Evolutionary conservation across 2,329 filamentous ascomycete genomes (phyloP).

Genomic region (Alternaria solani): DNA sequence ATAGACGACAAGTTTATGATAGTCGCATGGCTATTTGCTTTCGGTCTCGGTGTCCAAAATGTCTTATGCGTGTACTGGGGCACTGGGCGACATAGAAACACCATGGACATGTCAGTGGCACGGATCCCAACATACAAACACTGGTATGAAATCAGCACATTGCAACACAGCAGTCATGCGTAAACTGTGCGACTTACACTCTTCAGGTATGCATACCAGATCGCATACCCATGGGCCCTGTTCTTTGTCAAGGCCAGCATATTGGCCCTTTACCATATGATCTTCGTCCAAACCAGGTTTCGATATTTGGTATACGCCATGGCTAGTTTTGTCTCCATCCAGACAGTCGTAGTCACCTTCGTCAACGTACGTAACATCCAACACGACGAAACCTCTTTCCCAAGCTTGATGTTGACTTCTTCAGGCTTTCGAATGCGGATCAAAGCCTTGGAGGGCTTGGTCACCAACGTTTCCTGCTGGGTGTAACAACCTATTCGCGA

Average conservation of each 20-base stretch:
- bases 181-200: too few species aligned
- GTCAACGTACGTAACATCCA: too few species aligned
- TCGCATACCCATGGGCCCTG: constrained; percentile 33
- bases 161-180: too few species aligned
- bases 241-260: constrained; percentile 34
- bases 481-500: constrained; percentile 30
- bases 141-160: too few species aligned
- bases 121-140: too few species aligned
- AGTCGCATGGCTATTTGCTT: too few species aligned
- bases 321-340: constrained; percentile 16
- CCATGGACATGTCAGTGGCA: too few species aligned
- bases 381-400: too few species aligned
- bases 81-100: too few species aligned
- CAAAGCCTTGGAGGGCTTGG: constrained; percentile 23
- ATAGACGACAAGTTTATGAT: background rate
- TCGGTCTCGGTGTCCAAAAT: too few species aligned
- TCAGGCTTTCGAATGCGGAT: constrained; percentile 31
- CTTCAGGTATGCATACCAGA: constrained; percentile 38
- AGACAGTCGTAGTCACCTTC: constrained; percentile 22
- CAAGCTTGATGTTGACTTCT: too few species aligned
- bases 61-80: too few species aligned
- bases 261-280: constrained; percentile 31
- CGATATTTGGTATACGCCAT: constrained; percentile 13
- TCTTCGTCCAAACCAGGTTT: constrained; percentile 23
- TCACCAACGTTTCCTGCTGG: constrained; percentile 27